phyloP scores from a whole-genome alignment of 768 basidiomycete species.

The Aureoboletus auriporus region DNA sequence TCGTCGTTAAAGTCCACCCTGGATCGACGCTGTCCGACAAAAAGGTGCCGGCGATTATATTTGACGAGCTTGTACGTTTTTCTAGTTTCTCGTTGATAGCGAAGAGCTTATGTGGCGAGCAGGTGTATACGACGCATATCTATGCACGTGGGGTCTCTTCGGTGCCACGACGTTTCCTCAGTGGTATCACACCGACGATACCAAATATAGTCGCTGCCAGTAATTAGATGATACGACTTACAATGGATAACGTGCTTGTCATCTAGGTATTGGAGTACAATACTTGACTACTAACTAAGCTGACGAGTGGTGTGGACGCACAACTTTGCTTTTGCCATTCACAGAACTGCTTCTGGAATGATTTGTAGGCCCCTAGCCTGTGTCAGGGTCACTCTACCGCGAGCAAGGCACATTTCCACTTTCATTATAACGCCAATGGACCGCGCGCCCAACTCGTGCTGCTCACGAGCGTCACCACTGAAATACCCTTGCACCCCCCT shows the following conservation, averaged over 20 bases:
- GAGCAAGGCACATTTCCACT: too few species aligned
- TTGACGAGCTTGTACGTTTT: constrained; percentile 80
- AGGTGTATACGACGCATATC: constrained; percentile 79
- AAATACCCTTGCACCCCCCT: too few species aligned
- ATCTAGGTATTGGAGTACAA: neutral
- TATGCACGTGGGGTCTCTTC: constrained; percentile 92
- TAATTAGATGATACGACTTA: constrained; percentile 9
- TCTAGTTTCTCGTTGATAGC: neutral
- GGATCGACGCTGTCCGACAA: constrained; percentile 78
- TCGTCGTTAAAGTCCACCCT: constrained; percentile 89
- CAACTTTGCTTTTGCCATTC: too few species aligned
- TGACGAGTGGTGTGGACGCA: too few species aligned
- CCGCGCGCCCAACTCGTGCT: too few species aligned
- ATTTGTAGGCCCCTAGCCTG: too few species aligned
- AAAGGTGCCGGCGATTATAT: constrained; percentile 83
- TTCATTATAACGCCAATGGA: too few species aligned
- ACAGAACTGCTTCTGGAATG: too few species aligned
- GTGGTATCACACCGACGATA: constrained; percentile 11
- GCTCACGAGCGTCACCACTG: too few species aligned
- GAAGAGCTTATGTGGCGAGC: constrained; percentile 1
- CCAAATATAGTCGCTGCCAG: constrained; percentile 7
- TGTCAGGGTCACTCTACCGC: too few species aligned
- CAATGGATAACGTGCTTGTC: neutral
- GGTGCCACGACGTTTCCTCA: constrained; percentile 58
- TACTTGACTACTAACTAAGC: too few species aligned